Evolutionary conservation across 768 basidiomycete species (phyloP).

Genomic region (Termitomyces bulborhizus): DNA sequence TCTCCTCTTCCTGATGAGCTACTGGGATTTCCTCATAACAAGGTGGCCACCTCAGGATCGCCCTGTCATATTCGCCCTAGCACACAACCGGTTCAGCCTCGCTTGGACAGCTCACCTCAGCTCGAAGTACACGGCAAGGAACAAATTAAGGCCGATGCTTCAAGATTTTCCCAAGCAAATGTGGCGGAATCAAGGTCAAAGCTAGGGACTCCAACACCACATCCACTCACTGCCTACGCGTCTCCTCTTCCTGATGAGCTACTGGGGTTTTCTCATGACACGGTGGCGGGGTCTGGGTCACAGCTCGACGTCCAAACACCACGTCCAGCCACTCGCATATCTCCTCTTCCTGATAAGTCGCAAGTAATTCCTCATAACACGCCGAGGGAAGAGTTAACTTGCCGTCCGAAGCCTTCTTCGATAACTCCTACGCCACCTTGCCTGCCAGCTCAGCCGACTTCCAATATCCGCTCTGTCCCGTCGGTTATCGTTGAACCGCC

Average conservation of each 20-base stretch:
- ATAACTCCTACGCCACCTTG: background rate
- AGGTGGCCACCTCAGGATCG: background rate
- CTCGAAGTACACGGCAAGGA: background rate
- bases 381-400: background rate
- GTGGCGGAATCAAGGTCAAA: background rate
- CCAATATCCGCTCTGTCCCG: background rate
- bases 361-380: no score
- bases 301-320: no score
- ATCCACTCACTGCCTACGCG: background rate
- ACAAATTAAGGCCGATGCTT: background rate
- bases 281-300: no score
- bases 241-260: background rate
- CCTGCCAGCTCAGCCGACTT: background rate
- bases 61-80: background rate
- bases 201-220: background rate
- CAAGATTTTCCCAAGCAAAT: background rate
- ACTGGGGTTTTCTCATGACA: no score
- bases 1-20: no score
- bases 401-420: no score
- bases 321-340: background rate
- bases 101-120: no score
- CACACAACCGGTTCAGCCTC: no score
- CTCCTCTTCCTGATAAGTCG: background rate
- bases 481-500: background rate
- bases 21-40: no score